Evolutionary conservation across 2,329 filamentous ascomycete species (phyloP).

Genomic region (Mycosphaerella sp.): DNA sequence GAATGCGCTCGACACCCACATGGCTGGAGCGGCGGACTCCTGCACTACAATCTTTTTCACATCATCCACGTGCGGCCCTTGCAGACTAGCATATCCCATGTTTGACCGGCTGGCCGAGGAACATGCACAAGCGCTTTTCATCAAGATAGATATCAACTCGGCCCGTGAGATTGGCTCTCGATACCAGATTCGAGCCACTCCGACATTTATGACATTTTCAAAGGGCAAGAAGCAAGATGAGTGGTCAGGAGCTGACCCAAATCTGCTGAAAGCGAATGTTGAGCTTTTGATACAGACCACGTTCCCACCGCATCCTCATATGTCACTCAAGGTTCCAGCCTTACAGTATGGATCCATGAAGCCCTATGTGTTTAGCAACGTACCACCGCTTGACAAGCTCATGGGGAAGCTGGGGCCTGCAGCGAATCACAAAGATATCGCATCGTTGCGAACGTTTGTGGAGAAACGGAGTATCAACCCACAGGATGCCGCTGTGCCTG

Average conservation of each 20-base stretch:
- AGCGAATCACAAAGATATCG: constrained; percentile 55
- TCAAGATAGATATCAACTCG: constrained; percentile 74
- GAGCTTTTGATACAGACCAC: constrained; percentile 69
- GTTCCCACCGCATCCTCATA: constrained; percentile 69
- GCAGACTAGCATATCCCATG: constrained; percentile 72
- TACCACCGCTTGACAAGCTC: constrained; percentile 77
- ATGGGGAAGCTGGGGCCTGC: constrained; percentile 65
- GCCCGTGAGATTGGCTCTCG: constrained; percentile 55
- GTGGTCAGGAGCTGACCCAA: constrained; percentile 72
- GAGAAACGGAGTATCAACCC: constrained; percentile 55
- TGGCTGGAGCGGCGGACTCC: constrained; percentile 56
- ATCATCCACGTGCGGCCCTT: constrained; percentile 76
- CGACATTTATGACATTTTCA: constrained; percentile 82
- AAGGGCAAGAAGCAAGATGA: constrained; percentile 62
- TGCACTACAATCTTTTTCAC: constrained; percentile 90
- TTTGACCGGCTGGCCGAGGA: constrained; percentile 77
- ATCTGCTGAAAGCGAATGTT: constrained; percentile 63
- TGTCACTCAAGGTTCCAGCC: constrained; percentile 62
- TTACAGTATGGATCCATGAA: constrained; percentile 59
- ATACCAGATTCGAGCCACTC: constrained; percentile 69
- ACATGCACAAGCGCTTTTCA: constrained; percentile 60
- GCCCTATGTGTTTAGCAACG: constrained; percentile 69
- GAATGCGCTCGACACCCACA: constrained; percentile 54
- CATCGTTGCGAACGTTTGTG: constrained; percentile 64
- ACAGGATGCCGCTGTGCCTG: constrained; percentile 63